Percentiles rank a stretch among this genome's conserved stretches.
Evolutionary conservation across 768 basidiomycete genomes (phyloP).

Genomic region (Pleurotus platypus): DNA sequence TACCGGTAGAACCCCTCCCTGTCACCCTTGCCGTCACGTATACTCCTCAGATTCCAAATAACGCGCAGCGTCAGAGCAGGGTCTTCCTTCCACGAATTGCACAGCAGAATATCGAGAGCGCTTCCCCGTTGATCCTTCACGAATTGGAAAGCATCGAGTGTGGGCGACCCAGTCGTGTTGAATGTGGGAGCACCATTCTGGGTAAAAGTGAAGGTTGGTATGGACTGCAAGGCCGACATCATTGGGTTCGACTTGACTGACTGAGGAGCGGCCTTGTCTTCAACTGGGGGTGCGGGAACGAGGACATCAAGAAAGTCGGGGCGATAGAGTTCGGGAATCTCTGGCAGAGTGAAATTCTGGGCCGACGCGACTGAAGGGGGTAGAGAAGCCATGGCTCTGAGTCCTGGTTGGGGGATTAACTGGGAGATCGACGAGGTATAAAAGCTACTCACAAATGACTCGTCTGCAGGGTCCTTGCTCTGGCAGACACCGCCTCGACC

Average conservation of each 20-base stretch:
- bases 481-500: background rate
- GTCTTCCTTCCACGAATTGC: constrained; percentile 56
- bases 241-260: constrained; percentile 33
- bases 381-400: background rate
- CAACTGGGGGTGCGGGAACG: constrained; percentile 29
- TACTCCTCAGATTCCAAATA: constrained; percentile 67
- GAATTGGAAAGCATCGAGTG: constrained; percentile 56
- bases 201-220: constrained; percentile 42
- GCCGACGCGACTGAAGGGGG: constrained; percentile 16
- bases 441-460: background rate
- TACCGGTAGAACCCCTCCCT: constrained; percentile 59
- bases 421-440: background rate
- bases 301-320: constrained; percentile 55
- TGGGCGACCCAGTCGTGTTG: constrained; percentile 44
- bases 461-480: background rate
- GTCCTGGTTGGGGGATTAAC: background rate
- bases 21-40: constrained; percentile 66
- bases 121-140: constrained; percentile 24
- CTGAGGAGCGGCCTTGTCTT: constrained; percentile 5
- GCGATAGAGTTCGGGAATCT: constrained; percentile 55
- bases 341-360: constrained; percentile 50
- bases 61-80: constrained; percentile 54
- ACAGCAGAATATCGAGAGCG: constrained; percentile 32
- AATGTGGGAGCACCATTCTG: constrained; percentile 49
- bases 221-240: constrained; percentile 49